Percentiles rank a stretch among this genome's conserved stretches.
Evolutionary conservation across 306 rosid species (phyloP).

Genomic region (Lablab purpureus): DNA sequence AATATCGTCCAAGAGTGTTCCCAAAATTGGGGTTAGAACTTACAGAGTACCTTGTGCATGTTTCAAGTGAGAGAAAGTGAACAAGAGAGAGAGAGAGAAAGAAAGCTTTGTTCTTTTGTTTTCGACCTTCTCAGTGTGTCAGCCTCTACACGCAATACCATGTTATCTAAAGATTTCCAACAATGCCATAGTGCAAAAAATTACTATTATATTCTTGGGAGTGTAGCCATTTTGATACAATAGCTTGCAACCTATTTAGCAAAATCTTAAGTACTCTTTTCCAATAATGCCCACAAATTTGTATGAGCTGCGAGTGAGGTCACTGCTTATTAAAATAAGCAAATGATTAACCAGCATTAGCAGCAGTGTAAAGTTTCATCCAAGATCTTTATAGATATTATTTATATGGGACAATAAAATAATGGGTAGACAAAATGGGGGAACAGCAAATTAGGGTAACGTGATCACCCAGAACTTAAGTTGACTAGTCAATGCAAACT

Average conservation of each 20-base stretch:
- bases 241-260: background rate
- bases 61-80: constrained; percentile 25
- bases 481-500: constrained; percentile 60
- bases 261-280: constrained; percentile 18
- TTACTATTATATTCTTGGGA: background rate
- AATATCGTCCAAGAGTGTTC: constrained; percentile 37
- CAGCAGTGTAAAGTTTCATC: constrained; percentile 26
- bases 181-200: background rate
- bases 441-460: constrained; percentile 50
- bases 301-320: constrained; percentile 13
- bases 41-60: constrained; percentile 35
- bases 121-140: constrained; percentile 34
- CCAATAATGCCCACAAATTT: background rate
- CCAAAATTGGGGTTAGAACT: constrained; percentile 44
- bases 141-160: constrained; percentile 56
- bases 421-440: constrained; percentile 40
- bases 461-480: constrained; percentile 41
- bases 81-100: background rate
- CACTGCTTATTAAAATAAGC: constrained; percentile 8
- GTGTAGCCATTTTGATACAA: background rate
- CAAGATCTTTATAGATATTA: constrained; percentile 14
- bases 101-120: constrained; percentile 20
- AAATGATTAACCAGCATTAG: background rate
- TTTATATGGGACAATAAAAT: background rate
- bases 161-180: constrained; percentile 47